Evolutionary conservation across 139 green algal species (phyloP).

Genomic region (Chlorella ohadii): DNA sequence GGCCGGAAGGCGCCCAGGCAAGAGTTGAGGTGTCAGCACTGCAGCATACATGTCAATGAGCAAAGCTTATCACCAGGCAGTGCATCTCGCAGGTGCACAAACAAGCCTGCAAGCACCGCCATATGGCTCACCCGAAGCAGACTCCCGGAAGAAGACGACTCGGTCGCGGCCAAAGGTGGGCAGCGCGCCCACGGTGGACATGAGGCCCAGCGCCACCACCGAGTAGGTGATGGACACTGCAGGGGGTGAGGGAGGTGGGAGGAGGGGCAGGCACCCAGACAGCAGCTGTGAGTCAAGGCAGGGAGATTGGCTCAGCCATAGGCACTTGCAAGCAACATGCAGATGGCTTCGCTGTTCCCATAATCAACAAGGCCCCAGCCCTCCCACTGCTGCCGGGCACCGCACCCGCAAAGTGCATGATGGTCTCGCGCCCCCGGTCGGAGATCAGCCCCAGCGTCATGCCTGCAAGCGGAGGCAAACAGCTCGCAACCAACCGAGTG

Average conservation of each 20-base stretch:
- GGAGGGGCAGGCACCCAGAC: background rate
- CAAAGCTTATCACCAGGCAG: too few species aligned
- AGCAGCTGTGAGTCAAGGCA: too few species aligned
- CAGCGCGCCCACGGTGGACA: conserved; percentile 52
- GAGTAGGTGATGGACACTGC: conserved; percentile 56
- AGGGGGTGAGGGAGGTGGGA: background rate
- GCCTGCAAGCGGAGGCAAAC: conserved; percentile 42
- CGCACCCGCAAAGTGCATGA: conserved; percentile 44
- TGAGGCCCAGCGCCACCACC: conserved; percentile 61
- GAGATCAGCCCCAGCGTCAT: conserved; percentile 58
- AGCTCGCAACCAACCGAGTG: too few species aligned
- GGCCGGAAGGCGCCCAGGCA: too few species aligned
- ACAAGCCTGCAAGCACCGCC: too few species aligned
- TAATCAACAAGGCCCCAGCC: too few species aligned
- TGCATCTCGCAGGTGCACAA: too few species aligned
- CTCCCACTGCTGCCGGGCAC: background rate
- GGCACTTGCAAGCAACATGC: too few species aligned
- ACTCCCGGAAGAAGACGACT: conserved; percentile 55
- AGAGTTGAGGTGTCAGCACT: too few species aligned
- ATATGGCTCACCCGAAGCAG: conserved; percentile 53
- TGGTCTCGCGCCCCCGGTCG: conserved; percentile 57
- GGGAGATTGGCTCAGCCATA: too few species aligned
- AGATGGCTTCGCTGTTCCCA: too few species aligned
- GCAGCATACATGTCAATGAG: too few species aligned
- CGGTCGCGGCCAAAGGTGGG: conserved; percentile 53